Evolutionary conservation across 1,284 basidiomycete genomes (phyloP).

Genomic region (Mycena citricolor): DNA sequence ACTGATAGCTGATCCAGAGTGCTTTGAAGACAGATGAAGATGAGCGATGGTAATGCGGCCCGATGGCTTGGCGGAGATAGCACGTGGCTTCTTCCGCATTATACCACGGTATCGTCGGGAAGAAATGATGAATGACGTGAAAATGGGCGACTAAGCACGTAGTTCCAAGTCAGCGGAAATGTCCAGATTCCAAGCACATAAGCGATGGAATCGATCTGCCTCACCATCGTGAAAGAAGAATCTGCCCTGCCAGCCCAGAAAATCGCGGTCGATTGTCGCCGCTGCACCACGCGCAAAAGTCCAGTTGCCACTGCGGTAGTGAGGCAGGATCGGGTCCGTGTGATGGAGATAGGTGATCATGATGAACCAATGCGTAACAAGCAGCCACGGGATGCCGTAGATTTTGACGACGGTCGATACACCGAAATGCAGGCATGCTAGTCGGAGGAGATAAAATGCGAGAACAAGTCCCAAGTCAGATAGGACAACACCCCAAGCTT

Average conservation of each 20-base stretch:
- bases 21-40: slow-evolving; percentile 50
- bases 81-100: slow-evolving; percentile 49
- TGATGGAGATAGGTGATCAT: slow-evolving; percentile 37
- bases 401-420: slow-evolving; percentile 44
- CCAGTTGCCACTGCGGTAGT: slow-evolving; percentile 57
- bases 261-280: slow-evolving; percentile 46
- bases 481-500: slow-evolving; percentile 49
- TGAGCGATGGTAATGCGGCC: slow-evolving; percentile 50
- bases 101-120: slow-evolving; percentile 55
- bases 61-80: slow-evolving; percentile 51
- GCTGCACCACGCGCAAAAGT: slow-evolving; percentile 51
- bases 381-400: slow-evolving; percentile 60
- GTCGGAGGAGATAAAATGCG: slow-evolving; percentile 43
- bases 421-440: slow-evolving; percentile 33
- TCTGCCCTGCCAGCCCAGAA: slow-evolving; percentile 54
- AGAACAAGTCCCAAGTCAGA: slow-evolving; percentile 53
- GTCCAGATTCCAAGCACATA: too few species aligned
- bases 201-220: too few species aligned
- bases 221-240: slow-evolving; percentile 59
- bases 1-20: slow-evolving; percentile 58
- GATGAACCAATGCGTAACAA: slow-evolving; percentile 53
- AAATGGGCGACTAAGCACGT: slow-evolving; percentile 48
- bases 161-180: too few species aligned
- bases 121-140: slow-evolving; percentile 54
- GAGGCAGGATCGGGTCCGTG: slow-evolving; percentile 38